phyloP scores from a whole-genome alignment of 176 grass and related monocot species.

The Carex kokanica region DNA sequence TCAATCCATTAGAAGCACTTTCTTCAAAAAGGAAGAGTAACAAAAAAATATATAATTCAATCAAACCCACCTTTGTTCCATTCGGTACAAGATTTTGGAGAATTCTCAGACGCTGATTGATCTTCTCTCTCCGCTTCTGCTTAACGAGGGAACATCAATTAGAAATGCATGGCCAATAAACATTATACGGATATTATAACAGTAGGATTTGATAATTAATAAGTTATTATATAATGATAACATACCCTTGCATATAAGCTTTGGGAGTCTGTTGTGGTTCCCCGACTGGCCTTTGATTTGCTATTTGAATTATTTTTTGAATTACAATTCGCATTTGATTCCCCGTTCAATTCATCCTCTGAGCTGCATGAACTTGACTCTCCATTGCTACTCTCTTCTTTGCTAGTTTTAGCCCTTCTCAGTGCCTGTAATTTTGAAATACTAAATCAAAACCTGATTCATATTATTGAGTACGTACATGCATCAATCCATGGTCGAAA shows the following conservation, averaged over 20 bases:
- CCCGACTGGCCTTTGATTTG: conserved; percentile 47
- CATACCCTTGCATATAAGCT: conserved; percentile 88
- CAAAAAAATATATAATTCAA: not conserved
- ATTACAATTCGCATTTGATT: conserved; percentile 34
- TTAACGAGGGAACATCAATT: conserved; percentile 29
- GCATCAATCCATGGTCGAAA: conserved; percentile 1
- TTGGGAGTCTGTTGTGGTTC: conserved; percentile 72
- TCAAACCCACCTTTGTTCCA: conserved; percentile 74
- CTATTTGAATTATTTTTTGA: conserved; percentile 31
- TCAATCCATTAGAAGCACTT: not conserved
- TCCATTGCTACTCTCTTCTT: conserved; percentile 29
- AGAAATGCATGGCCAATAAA: not conserved
- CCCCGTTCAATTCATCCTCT: conserved; percentile 51
- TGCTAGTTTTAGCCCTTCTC: conserved; percentile 45
- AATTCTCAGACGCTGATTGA: conserved; percentile 80
- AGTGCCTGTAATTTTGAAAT: conserved; percentile 35
- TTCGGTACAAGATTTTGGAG: conserved; percentile 89
- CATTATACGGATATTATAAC: not conserved
- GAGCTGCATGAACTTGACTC: conserved; percentile 68
- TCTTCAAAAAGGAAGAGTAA: not conserved
- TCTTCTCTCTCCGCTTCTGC: conserved; percentile 98
- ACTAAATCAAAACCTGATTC: not conserved
- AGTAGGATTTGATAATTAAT: not conserved
- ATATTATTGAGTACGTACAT: not conserved
- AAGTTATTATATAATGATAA: not conserved